Evolutionary conservation across 169 alveolate genomes (phyloP).

Genomic region (Plasmodium vinckei): DNA sequence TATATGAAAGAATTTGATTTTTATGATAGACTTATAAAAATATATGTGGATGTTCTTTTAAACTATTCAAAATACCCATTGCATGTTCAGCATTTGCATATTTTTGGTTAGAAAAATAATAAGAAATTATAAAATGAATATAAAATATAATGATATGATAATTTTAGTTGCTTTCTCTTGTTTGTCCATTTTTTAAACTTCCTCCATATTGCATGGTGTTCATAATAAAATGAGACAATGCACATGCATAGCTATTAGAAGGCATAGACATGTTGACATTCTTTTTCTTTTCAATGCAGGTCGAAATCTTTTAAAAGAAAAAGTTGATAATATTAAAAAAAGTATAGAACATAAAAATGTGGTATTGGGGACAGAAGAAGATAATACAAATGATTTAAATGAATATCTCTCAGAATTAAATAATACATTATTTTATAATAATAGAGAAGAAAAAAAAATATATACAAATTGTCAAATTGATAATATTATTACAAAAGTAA

Average conservation of each 20-base stretch:
- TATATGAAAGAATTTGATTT: slow-evolving; percentile 11
- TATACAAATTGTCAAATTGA: background rate
- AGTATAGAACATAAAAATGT: slow-evolving; percentile 31
- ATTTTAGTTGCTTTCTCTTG: no score
- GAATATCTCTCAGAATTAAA: slow-evolving; percentile 19
- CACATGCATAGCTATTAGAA: no score
- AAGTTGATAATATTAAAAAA: slow-evolving; percentile 20
- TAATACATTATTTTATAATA: background rate
- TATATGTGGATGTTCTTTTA: slow-evolving; percentile 51
- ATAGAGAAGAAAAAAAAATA: background rate
- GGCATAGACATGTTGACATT: no score
- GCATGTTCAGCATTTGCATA: slow-evolving; percentile 56
- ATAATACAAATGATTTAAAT: slow-evolving; percentile 2
- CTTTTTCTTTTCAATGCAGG: slow-evolving; percentile 9
- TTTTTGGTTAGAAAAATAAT: slow-evolving; percentile 18
- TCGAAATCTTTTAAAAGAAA: slow-evolving; percentile 14
- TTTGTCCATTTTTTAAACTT: no score
- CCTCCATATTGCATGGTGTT: no score
- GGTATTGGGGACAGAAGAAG: background rate
- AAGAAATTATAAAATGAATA: background rate
- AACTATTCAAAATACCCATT: slow-evolving; percentile 27
- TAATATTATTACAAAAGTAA: slow-evolving; percentile 1
- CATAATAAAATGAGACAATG: no score
- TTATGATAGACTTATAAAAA: slow-evolving; percentile 37
- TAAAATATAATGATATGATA: background rate